These are phyloP conservation scores for Dendrobium catenatum DNA, from an alignment of 106 monocot genomes.

Conservation along the genomic window DNA sequence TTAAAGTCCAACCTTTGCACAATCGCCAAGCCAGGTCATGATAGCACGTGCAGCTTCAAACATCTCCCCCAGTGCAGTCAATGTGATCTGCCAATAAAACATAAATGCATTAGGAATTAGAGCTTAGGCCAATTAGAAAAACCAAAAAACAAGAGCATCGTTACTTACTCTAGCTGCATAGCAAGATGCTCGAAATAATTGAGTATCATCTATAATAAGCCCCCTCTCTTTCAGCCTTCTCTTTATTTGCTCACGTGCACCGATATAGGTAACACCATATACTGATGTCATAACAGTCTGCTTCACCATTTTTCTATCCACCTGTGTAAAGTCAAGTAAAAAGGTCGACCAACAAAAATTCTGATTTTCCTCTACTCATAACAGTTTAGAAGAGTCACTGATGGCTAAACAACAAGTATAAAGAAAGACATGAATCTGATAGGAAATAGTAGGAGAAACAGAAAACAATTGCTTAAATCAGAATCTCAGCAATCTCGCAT, in stretches of 20 bases:
- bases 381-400: not conserved
- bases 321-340: constrained; percentile 25
- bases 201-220: constrained; percentile 31
- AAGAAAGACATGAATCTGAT: not conserved
- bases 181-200: constrained; percentile 62
- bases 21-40: constrained; percentile 93
- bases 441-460: no score
- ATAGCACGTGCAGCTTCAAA: constrained; percentile 89
- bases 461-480: no score
- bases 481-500: not conserved
- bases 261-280: constrained; percentile 88
- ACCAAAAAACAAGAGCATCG: not conserved
- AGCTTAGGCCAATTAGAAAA: not conserved
- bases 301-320: constrained; percentile 90
- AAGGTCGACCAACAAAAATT: not conserved
- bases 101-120: not conserved
- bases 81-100: constrained; percentile 40
- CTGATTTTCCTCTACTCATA: not conserved
- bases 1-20: constrained; percentile 65
- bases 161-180: constrained; percentile 79
- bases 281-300: constrained; percentile 98
- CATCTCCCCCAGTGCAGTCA: constrained; percentile 85
- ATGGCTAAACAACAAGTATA: not conserved
- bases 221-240: constrained; percentile 70
- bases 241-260: constrained; percentile 87